Evolutionary conservation across 306 rosid species (phyloP).

Genomic region (Trifolium pratense): DNA sequence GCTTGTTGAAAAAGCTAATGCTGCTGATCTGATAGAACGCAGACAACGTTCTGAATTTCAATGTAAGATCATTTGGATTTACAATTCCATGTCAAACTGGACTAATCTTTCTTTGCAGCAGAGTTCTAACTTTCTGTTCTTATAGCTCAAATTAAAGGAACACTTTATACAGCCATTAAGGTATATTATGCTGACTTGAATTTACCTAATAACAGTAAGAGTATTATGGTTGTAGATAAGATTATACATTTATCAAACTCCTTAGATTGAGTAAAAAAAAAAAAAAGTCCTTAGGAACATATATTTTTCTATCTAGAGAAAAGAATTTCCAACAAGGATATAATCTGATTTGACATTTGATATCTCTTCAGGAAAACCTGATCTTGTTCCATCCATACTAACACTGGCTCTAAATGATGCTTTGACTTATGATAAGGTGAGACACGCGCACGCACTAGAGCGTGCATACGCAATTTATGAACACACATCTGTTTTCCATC

Average conservation of each 20-base stretch:
- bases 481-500: conserved; percentile 7
- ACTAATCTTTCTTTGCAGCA: conserved; percentile 34
- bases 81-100: conserved; percentile 32
- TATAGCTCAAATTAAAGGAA: conserved; percentile 74
- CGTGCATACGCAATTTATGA: background rate
- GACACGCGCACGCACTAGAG: conserved; percentile 9
- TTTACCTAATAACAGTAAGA: conserved; percentile 9
- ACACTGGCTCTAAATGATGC: conserved; percentile 86
- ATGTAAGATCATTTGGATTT: conserved; percentile 58
- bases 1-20: conserved; percentile 64
- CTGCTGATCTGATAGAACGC: conserved; percentile 90
- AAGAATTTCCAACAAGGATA: too few species aligned
- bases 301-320: too few species aligned
- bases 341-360: conserved; percentile 20
- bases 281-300: too few species aligned
- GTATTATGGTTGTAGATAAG: conserved; percentile 16
- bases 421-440: conserved; percentile 90
- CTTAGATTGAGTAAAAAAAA: too few species aligned
- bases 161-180: conserved; percentile 69
- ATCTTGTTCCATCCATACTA: conserved; percentile 66
- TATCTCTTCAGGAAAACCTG: conserved; percentile 70
- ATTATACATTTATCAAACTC: conserved; percentile 6
- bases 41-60: conserved; percentile 90
- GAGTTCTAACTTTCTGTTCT: conserved; percentile 37
- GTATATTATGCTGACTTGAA: conserved; percentile 43